A percentile compares a stretch with the other conserved stretches of the same genome.
phyloP scores from a whole-genome alignment of 169 alveolate genomes.

The Perkinsus olseni region DNA sequence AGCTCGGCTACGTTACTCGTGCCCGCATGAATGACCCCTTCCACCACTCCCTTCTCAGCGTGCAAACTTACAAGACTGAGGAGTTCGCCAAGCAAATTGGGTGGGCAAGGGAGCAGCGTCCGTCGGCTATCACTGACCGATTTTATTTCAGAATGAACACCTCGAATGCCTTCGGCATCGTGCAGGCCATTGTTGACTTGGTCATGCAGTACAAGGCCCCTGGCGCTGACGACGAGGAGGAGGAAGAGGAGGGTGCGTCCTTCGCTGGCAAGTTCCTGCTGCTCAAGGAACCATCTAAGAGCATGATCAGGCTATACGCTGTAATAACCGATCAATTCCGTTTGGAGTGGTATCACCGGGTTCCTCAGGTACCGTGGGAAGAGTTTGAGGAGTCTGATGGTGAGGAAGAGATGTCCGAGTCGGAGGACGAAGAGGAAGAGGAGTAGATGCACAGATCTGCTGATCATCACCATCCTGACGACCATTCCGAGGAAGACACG shows the following conservation, averaged over 20 bases:
- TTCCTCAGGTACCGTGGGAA: background rate
- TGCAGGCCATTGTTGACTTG: constrained; percentile 51
- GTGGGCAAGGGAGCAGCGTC: constrained; percentile 38
- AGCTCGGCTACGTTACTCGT: constrained; percentile 66
- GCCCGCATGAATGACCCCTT: constrained; percentile 63
- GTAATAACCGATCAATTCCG: background rate
- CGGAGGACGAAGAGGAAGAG: background rate
- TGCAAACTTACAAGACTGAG: constrained; percentile 68
- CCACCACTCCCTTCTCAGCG: constrained; percentile 50
- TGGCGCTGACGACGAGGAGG: background rate
- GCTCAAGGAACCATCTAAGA: constrained; percentile 68
- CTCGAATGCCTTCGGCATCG: constrained; percentile 68
- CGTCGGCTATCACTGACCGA: background rate
- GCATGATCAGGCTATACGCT: constrained; percentile 59
- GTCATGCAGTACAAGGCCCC: constrained; percentile 26
- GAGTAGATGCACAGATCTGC: no score
- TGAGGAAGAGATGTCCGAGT: background rate
- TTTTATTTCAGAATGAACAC: constrained; percentile 9
- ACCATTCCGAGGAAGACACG: background rate
- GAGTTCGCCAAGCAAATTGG: constrained; percentile 75
- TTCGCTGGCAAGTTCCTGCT: constrained; percentile 72
- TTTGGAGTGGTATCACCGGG: no score
- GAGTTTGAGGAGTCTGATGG: background rate
- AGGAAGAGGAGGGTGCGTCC: constrained; percentile 13
- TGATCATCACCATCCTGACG: no score